Evolutionary conservation across 2,329 filamentous ascomycete species (phyloP).

Genomic region (Microsporum canis): DNA sequence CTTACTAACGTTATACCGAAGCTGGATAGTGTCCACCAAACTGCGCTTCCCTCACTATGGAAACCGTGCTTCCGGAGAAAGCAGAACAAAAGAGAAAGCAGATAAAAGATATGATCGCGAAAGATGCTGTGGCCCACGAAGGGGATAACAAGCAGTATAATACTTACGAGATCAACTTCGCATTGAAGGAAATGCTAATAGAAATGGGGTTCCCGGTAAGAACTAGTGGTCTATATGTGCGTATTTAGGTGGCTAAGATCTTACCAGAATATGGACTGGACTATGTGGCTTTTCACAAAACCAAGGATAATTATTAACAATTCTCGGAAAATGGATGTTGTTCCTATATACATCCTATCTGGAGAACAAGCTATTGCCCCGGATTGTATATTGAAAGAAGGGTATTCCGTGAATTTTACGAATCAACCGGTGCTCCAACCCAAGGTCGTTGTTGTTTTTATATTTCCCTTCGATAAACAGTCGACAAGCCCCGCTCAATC

Average conservation of each 20-base stretch:
- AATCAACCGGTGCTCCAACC: neutral
- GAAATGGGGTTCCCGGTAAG: neutral
- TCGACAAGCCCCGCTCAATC: neutral
- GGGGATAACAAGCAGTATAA: slow-evolving; percentile 8
- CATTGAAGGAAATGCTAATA: neutral
- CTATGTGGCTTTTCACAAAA: slow-evolving; percentile 7
- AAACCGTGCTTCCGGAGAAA: slow-evolving; percentile 14
- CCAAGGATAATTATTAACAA: neutral
- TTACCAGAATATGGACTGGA: neutral
- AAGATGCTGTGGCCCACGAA: slow-evolving; percentile 4
- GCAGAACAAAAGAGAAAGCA: slow-evolving; percentile 4
- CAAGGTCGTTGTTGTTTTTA: slow-evolving; percentile 1
- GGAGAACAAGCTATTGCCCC: neutral
- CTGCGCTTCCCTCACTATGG: neutral
- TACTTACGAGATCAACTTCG: neutral
- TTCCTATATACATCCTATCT: slow-evolving; percentile 3
- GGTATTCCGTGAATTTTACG: neutral
- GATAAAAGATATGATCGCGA: slow-evolving; percentile 2
- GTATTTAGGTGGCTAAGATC: neutral
- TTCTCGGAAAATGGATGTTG: neutral
- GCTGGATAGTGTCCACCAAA: neutral
- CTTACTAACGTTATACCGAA: neutral
- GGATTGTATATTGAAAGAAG: neutral
- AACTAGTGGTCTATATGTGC: neutral
- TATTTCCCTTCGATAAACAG: slow-evolving; percentile 1